phyloP scores from a whole-genome alignment of 257 asterid species.

The Solanum pimpinellifolium region DNA sequence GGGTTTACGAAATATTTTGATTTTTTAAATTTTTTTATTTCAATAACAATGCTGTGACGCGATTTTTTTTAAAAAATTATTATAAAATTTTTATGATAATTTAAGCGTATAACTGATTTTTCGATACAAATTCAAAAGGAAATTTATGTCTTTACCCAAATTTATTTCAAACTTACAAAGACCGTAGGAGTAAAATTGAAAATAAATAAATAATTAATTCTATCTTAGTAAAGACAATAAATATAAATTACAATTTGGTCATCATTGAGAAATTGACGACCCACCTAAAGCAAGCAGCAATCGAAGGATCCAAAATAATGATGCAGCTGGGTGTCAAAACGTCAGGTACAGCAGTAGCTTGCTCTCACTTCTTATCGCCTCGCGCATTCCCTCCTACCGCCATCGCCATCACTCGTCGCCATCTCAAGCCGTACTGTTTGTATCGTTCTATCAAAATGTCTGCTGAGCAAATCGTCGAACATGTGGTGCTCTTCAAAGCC shows the following conservation, averaged over 20 bases:
- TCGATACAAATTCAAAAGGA: no score
- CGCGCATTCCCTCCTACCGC: conserved; percentile 5
- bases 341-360: neutral
- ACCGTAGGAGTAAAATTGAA: no score
- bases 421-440: conserved; percentile 2
- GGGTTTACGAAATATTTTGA: no score
- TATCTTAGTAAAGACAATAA: neutral
- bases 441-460: conserved; percentile 8
- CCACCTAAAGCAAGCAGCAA: neutral
- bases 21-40: no score
- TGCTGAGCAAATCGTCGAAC: conserved; percentile 49
- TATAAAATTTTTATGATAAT: no score
- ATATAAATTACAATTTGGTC: neutral
- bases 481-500: conserved; percentile 69
- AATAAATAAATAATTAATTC: no score
- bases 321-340: conserved; percentile 15
- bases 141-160: no score
- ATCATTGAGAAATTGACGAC: neutral
- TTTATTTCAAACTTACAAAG: no score
- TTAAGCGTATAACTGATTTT: no score
- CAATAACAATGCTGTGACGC: no score
- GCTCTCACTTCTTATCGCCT: conserved; percentile 13
- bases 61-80: no score
- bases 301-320: neutral
- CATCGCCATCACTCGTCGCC: neutral